Evolutionary conservation across 1,284 basidiomycete species (phyloP).

Genomic region (Irpex sp.): DNA sequence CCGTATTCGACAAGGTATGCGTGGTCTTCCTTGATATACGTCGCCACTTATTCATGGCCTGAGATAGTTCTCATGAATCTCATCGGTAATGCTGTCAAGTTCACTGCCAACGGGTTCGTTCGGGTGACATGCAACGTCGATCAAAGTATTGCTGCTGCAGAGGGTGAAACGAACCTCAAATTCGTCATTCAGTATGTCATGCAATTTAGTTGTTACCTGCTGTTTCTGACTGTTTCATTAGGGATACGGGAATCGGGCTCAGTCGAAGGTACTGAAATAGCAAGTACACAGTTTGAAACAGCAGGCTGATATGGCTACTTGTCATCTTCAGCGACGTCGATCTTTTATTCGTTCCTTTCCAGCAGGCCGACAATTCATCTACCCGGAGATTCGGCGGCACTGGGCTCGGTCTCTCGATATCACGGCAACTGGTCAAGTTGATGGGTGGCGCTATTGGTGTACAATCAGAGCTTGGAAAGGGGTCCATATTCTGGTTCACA

Average conservation of each 20-base stretch:
- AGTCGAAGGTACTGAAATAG: conserved; percentile 44
- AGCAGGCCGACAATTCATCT: conserved; percentile 81
- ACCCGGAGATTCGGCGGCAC: conserved; percentile 79
- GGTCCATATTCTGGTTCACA: conserved; percentile 78
- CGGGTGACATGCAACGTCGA: conserved; percentile 68
- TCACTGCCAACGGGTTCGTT: conserved; percentile 70
- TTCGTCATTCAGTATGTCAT: conserved; percentile 68
- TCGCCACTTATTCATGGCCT: neutral
- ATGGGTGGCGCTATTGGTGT: conserved; percentile 80
- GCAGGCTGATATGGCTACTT: neutral
- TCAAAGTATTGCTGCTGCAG: conserved; percentile 32
- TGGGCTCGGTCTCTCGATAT: conserved; percentile 78
- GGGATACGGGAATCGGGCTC: conserved; percentile 77
- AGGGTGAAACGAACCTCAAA: conserved; percentile 62
- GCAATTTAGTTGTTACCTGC: conserved; percentile 4
- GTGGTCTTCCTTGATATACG: neutral
- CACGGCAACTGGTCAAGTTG: conserved; percentile 75
- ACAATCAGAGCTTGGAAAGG: conserved; percentile 66
- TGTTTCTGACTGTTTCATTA: conserved; percentile 26
- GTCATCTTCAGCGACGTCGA: conserved; percentile 56
- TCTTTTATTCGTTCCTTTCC: conserved; percentile 75
- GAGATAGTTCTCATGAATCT: conserved; percentile 74
- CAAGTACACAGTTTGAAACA: neutral
- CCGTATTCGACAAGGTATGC: conserved; percentile 72
- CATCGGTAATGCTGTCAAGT: conserved; percentile 81